phyloP scores from a whole-genome alignment of 73 alveolate genomes.

The Paramecium sonneborni region DNA sequence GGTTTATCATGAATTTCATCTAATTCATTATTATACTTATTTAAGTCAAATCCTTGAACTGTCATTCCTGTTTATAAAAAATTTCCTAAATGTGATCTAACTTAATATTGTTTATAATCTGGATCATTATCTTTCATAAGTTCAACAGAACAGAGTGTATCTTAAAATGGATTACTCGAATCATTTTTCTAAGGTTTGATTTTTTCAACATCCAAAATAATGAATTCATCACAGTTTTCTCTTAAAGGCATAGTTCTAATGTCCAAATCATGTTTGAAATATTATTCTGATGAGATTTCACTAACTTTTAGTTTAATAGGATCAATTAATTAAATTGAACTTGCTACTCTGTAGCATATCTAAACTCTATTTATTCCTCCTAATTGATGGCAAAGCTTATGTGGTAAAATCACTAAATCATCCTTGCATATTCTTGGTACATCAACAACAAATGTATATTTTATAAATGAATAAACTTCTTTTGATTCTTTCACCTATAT shows the following conservation, averaged over 20 bases:
- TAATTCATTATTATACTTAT: conserved; percentile 4
- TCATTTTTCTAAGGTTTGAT: not conserved
- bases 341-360: conserved; percentile 84
- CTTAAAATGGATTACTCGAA: not conserved
- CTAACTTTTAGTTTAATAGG: conserved; percentile 82
- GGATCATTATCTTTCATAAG: conserved; percentile 16
- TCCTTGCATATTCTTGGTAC: conserved; percentile 93
- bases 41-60: conserved; percentile 10
- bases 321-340: conserved; percentile 83
- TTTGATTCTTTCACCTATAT: conserved; percentile 79
- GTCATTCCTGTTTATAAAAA: not conserved
- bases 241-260: conserved; percentile 1
- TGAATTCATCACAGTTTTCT: not conserved
- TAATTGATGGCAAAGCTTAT: conserved; percentile 75
- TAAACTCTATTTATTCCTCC: conserved; percentile 94
- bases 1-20: not conserved
- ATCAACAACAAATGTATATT: conserved; percentile 84
- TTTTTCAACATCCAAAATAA: not conserved
- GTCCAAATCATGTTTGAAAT: conserved; percentile 85
- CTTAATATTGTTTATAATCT: not conserved
- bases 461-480: conserved; percentile 76
- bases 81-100: not conserved
- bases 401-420: conserved; percentile 88
- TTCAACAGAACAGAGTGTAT: not conserved
- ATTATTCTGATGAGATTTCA: conserved; percentile 82